phyloP scores from a whole-genome alignment of 495 filamentous ascomycete species.

The Staphylotrichum tortipilum region DNA sequence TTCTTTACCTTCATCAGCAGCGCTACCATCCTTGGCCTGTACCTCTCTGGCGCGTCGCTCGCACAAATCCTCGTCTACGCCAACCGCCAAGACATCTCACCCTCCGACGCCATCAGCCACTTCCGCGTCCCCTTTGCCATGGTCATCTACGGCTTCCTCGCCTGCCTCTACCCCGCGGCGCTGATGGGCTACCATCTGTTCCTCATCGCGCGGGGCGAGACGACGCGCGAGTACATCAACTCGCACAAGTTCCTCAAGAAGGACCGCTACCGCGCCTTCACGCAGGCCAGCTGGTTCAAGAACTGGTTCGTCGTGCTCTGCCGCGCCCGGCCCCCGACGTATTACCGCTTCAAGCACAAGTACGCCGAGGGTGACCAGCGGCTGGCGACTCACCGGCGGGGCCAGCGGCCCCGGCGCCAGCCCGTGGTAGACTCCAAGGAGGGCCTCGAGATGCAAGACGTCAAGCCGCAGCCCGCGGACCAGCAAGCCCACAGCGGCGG shows the following conservation, averaged over 20 bases:
- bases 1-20: conserved; percentile 84
- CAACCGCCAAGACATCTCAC: conserved; percentile 49
- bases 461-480: conserved; percentile 20
- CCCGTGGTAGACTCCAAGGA: conserved; percentile 18
- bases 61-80: conserved; percentile 72
- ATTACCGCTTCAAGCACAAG: conserved; percentile 72
- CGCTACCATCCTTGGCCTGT: conserved; percentile 65
- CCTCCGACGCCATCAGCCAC: conserved; percentile 54
- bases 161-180: conserved; percentile 71
- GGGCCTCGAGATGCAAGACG: conserved; percentile 40
- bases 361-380: conserved; percentile 81
- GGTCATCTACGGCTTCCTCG: conserved; percentile 72
- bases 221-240: conserved; percentile 91
- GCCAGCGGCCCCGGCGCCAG: neutral
- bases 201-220: conserved; percentile 81
- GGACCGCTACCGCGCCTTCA: conserved; percentile 86
- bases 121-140: conserved; percentile 81
- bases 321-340: conserved; percentile 78
- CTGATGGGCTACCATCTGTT: conserved; percentile 84
- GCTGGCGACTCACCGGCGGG: conserved; percentile 38
- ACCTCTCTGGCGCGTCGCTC: conserved; percentile 65
- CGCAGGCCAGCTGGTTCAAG: conserved; percentile 61
- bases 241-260: conserved; percentile 87
- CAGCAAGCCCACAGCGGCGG: neutral
- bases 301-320: conserved; percentile 79